Evolutionary conservation across 176 grass and related monocot species (phyloP), one percentile per base, ranked within the genome.

Genomic region (Cenchrus americanus): DNA sequence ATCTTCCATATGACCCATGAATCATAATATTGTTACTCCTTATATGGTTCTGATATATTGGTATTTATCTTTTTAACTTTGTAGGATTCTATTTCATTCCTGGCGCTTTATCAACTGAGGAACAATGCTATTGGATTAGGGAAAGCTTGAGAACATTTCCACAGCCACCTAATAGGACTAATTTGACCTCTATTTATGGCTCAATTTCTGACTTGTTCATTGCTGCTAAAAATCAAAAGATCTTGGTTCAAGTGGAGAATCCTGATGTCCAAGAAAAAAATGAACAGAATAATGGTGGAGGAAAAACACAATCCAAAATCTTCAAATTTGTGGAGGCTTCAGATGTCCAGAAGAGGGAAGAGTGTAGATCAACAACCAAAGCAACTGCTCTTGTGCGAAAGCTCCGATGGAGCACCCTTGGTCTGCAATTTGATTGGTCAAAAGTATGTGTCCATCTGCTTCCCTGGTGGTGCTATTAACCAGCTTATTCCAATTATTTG

Each of bases 391-490:
- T 97, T 71, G 22, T 97, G 23, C 84, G 88, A 58, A 97, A 97
- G 63, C 92, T 97, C n/a, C 83, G 95, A 8, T 97, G 92, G 88
- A 94, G 95, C 70, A 97, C 95, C 51, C 88, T 97, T 84, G 95
- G 95, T 19, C 82, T 97, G 66, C 95, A 92, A 82, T 97, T 97
- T 75, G 92, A 94, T 85, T 97, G 95, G 95, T 97, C 95, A 69
- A 91, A 89, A 85, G 95, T 94, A 86, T 70, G 84, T 73, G 44
- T 5, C 41, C 4, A 18, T 62, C 76, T 69, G 24, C 55, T 67
- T 73, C 1, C 10, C 67, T 76, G 12, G 7, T 73, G 22, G 22
- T 75, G 13, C 65, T 81, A 71, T 71, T 6, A 62, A 51, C 12
- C 49, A 67, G 2, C 5, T 67, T 2, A n/a, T 17, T 83, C 83